Base-by-base conservation (phyloP, 2,329 filamentous ascomycete genomes). In the Clathrospora elynae region DNA sequence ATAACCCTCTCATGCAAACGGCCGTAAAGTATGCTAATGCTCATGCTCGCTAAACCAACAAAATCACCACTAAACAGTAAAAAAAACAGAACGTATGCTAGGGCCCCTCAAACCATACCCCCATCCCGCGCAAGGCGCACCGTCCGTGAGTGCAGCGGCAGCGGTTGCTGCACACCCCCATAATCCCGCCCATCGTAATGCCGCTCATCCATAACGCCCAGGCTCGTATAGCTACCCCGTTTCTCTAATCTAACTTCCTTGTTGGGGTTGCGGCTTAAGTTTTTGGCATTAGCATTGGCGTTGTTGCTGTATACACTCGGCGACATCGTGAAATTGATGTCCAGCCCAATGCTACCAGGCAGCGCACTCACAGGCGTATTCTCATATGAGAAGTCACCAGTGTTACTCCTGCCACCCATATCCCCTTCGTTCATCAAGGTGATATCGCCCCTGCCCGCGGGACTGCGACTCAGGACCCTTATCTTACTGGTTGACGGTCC, bases 351-450 rank as follows among this genome's bases (percentile, higher is more conserved):
- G 6, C 25, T 8, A 4, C 13, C 18, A 16, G 32, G 5, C 18
- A 46, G 8, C 13, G 29, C 35, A 24, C 33, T 32, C 2, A 29
- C 35, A 17, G 43, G 43, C 7, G 43, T 46, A 5, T 42, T 47
- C 18, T 50, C 36, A 24, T 47, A 47, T 6, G 47, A 47, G 14
- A 43, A 43, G 25, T 45, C 22, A 3, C 12, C 33, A 2, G 22
- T 36, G 7, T 34, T 26, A 3, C 29, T 22, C 12, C 16, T 29
- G 26, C 28, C 34, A 16, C 10, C 23, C 9, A 17, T 12, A n/a
- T 25, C 30, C 20, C 13, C 9, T 19, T 36, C 24, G 11, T 36
- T n/a, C 9, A 12, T 22, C 7, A 40, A 13, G 13, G 45, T 48
- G 17, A 39, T 13, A 18, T 32, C 40, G 6, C 40, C 40, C 4